Base-by-base conservation (phyloP, 331 rosid species). In the Acacia concinna region DNA sequence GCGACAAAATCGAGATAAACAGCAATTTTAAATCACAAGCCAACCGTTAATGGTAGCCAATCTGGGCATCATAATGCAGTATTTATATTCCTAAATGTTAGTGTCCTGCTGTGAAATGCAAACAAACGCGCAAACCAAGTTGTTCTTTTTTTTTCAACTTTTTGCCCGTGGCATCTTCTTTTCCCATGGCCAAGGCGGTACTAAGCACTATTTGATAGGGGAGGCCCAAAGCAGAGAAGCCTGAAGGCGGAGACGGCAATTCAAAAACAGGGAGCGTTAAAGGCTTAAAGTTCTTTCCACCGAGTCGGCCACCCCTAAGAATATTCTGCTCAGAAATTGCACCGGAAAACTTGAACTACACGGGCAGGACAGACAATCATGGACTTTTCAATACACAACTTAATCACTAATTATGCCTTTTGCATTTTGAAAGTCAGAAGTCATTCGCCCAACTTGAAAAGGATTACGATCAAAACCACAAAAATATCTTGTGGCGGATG, bases 11-110 rank as follows among this genome's bases (percentile, higher is more conserved):
- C 28, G 40, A 38, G 56, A 30, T 40, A 47, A 28, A 7, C 32
- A 71, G n/a, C 46, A 75, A 82, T n/a, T 84, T 84, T 34, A 66
- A 63, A 70, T 31, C 14, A 52, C 54, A 74, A 72, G 73, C 73
- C 0, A 76, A 47, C 78, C 84, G 63, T 73, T 73, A 63, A 77
- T 56, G 27, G 15, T 8, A 44, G 6, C 28, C 71, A 64, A 69
- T 38, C 71, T 65, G 43, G 44, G 67, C 59, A 38, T 56, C 21
- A 14, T 74, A 15, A n/a, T 14, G 21, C 43, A 13, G 17, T 3
- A 43, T 69, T 43, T 44, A 15, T 15, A 38, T 31, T 40, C 78
- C 56, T 27, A 9, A 59, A 40, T 25, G 41, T 44, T 40, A 40
- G 30, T 13, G 69, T 38, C 56, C 7, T 49, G 43, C 76, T 38